These are phyloP conservation scores for Leishmania major DNA, from an alignment of 208 protist genomes.

Conservation along the genomic window DNA sequence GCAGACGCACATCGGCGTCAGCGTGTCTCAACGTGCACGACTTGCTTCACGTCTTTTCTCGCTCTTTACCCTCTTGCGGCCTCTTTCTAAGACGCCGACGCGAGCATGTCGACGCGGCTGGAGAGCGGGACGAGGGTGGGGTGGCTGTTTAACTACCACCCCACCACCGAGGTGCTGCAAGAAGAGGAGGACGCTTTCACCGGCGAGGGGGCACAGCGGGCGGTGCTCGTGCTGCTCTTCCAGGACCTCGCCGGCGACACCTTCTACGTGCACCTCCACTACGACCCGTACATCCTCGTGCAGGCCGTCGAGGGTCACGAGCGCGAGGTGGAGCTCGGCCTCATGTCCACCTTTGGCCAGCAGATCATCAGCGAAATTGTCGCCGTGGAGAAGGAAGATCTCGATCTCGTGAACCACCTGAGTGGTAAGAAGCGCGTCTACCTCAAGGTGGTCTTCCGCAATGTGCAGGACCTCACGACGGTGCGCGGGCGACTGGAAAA, in stretches of 20 bases:
- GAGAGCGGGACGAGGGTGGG: conserved; percentile 79
- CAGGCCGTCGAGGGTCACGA: conserved; percentile 81
- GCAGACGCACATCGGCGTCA: background rate
- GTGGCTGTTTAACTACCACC: conserved; percentile 92
- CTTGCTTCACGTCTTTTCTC: background rate
- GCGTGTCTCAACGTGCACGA: background rate
- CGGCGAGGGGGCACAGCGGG: conserved; percentile 36
- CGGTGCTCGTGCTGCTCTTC: conserved; percentile 80
- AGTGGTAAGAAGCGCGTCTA: conserved; percentile 92
- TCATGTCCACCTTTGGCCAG: conserved; percentile 91
- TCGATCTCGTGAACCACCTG: conserved; percentile 97
- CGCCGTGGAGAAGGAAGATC: conserved; percentile 94
- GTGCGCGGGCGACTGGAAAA: conserved; percentile 88
- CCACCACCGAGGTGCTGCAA: conserved; percentile 50
- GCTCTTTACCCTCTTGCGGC: background rate
- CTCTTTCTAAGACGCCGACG: background rate
- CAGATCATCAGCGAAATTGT: conserved; percentile 85
- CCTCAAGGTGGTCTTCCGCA: conserved; percentile 96
- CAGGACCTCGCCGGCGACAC: conserved; percentile 82
- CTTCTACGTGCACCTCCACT: conserved; percentile 77
- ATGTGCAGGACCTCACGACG: conserved; percentile 92
- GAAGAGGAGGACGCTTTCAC: conserved; percentile 30
- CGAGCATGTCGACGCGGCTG: conserved; percentile 32
- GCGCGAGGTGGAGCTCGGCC: conserved; percentile 94
- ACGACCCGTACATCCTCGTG: conserved; percentile 84